These are phyloP conservation scores for Botrytis aclada DNA, from an alignment of 2,329 filamentous ascomycete genomes.

Conservation along the genomic window DNA sequence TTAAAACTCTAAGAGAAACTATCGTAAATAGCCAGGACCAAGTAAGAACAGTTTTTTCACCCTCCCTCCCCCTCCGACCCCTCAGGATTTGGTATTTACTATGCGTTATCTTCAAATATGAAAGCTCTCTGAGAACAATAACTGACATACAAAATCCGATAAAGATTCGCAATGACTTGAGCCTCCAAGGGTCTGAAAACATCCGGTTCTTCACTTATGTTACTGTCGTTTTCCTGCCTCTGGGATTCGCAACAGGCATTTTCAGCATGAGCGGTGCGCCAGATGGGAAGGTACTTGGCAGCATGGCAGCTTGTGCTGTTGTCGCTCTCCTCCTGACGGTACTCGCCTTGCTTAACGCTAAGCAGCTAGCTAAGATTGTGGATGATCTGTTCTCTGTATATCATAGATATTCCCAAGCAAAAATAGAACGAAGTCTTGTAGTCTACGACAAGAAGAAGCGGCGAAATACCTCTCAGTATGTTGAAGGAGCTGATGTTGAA, in stretches of 20 bases:
- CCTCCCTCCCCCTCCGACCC: too few relatives aligned
- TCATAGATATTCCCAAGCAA: neutral
- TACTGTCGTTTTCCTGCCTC: neutral
- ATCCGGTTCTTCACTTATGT: neutral
- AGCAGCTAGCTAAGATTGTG: neutral
- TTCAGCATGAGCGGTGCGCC: neutral
- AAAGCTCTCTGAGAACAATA: neutral
- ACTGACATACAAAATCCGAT: neutral
- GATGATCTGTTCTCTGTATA: neutral
- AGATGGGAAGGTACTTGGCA: neutral
- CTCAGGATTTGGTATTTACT: neutral
- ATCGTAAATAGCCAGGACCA: neutral
- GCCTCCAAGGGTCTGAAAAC: neutral
- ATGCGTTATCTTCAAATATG: fast-evolving
- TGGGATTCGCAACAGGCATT: neutral
- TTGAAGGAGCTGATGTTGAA: neutral
- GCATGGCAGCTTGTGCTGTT: neutral
- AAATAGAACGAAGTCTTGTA: neutral
- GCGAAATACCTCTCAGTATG: neutral
- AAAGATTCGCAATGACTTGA: neutral
- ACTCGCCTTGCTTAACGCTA: neutral
- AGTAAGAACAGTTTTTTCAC: neutral
- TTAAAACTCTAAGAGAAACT: neutral
- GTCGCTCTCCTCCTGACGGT: neutral
- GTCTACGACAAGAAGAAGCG: neutral